Percentiles rank a stretch among this genome's conserved stretches.
phyloP scores from a whole-genome alignment of 2,329 filamentous ascomycete genomes.

The Penicillium olsonii region DNA sequence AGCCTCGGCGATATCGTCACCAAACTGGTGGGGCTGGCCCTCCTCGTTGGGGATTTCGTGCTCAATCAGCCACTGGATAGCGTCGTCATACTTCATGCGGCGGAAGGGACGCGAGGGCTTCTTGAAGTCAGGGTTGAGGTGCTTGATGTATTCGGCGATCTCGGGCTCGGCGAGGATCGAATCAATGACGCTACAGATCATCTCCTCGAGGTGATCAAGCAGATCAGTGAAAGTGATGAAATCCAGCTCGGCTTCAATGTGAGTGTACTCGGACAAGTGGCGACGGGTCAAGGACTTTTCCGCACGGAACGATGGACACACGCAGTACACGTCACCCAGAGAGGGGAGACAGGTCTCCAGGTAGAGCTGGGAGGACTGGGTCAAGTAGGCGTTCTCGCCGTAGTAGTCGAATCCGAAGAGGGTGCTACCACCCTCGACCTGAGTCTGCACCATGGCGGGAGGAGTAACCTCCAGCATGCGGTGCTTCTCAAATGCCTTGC shows the following conservation, averaged over 20 bases:
- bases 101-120: constrained; percentile 81
- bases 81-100: constrained; percentile 92
- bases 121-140: constrained; percentile 88
- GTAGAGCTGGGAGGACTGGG: constrained; percentile 95
- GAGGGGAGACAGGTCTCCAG: constrained; percentile 91
- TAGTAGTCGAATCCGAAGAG: constrained; percentile 91
- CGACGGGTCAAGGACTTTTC: constrained; percentile 94
- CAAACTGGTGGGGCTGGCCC: constrained; percentile 83
- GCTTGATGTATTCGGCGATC: constrained; percentile 72
- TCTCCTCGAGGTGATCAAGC: constrained; percentile 78
- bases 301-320: constrained; percentile 97
- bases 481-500: constrained; percentile 73
- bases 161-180: constrained; percentile 71
- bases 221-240: constrained; percentile 93
- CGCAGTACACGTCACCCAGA: constrained; percentile 93
- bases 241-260: constrained; percentile 94
- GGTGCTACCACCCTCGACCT: constrained; percentile 89
- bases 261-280: constrained; percentile 94
- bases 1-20: constrained; percentile 96
- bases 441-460: constrained; percentile 89
- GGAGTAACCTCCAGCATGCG: constrained; percentile 81
- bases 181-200: constrained; percentile 85
- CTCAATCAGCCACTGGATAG: constrained; percentile 89
- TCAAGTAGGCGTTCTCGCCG: constrained; percentile 86
- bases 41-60: constrained; percentile 94